Conservation (phyloP, 176 grass and related monocot genomes). For the Triticum turgidum region DNA sequence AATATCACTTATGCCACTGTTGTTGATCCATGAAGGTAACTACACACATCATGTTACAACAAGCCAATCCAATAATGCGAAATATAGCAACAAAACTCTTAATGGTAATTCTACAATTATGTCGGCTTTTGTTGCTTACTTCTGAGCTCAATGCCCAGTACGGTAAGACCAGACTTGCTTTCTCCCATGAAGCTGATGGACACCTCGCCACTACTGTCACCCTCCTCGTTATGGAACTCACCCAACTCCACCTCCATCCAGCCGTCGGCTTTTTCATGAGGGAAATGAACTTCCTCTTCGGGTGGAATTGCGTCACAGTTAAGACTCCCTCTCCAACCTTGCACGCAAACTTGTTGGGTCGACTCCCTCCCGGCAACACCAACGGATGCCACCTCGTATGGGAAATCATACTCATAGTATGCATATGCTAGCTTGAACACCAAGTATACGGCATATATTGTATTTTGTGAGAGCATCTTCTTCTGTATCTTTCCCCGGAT, state of each 20-base stretch:
- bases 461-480: background rate
- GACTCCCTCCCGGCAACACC: background rate
- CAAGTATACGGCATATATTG: background rate
- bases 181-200: constrained; percentile 35
- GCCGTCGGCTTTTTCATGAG: background rate
- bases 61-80: no score
- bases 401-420: background rate
- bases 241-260: background rate
- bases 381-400: background rate
- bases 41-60: no score
- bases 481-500: background rate
- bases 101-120: background rate
- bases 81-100: no score
- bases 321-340: background rate
- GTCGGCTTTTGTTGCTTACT: background rate
- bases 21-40: no score
- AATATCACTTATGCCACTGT: no score
- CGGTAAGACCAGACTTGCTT: constrained; percentile 49
- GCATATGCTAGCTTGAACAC: background rate
- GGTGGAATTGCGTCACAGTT: no score
- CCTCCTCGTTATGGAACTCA: constrained; percentile 43
- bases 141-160: constrained; percentile 69
- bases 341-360: background rate
- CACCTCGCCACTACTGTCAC: constrained; percentile 33
- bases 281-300: no score